Evolutionary conservation across 768 basidiomycete species (phyloP).

Genomic region (Hemileccinum rubropunctum): DNA sequence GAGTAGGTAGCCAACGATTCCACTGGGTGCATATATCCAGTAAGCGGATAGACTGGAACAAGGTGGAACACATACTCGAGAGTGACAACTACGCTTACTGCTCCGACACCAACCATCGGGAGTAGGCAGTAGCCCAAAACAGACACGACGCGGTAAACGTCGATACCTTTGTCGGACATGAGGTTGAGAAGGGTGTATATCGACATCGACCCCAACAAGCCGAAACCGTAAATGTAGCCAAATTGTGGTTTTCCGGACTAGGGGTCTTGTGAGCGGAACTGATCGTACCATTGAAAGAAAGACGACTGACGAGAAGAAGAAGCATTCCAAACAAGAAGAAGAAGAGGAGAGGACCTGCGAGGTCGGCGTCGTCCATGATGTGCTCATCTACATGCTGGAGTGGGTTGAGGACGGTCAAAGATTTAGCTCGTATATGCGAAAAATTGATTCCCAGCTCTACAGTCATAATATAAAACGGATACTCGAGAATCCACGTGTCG

Average conservation of each 20-base stretch:
- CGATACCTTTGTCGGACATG: conserved; percentile 94
- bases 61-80: conserved; percentile 67
- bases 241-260: conserved; percentile 99
- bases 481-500: not conserved
- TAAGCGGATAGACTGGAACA: conserved; percentile 6
- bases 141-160: conserved; percentile 91
- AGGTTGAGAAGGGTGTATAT: conserved; percentile 95
- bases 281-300: not conserved
- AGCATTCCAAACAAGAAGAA: conserved; percentile 93
- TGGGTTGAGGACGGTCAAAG: conserved; percentile 93
- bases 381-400: conserved; percentile 77
- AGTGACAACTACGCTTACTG: conserved; percentile 80
- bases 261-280: not conserved
- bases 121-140: conserved; percentile 96
- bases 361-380: conserved; percentile 99
- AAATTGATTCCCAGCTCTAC: conserved; percentile 98
- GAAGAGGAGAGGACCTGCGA: conserved; percentile 94
- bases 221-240: conserved; percentile 98
- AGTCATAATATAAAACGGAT: not conserved
- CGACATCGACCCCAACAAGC: conserved; percentile 87
- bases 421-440: conserved; percentile 90
- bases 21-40: conserved; percentile 42
- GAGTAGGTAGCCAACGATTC: conserved; percentile 80
- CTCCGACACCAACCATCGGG: conserved; percentile 94
- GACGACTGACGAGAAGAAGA: conserved; percentile 76